Base-by-base conservation (phyloP, 345 rosid genomes). In the Bretschneidera sinensis region DNA sequence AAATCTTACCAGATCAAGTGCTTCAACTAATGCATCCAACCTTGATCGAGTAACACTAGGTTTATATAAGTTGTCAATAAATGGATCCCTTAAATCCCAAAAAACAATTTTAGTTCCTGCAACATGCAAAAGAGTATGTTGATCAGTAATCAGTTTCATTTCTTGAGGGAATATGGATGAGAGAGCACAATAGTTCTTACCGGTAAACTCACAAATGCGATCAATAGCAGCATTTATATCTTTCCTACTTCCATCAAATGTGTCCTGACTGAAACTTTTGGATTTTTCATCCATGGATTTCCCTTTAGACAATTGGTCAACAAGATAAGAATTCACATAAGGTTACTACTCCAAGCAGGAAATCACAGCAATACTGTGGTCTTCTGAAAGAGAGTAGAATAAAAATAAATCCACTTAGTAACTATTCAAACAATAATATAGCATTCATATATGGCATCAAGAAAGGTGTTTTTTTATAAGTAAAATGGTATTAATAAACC, bases 81-180 rank as follows among this genome's bases (percentile, higher is more conserved):
- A 81, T 43, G 88, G 85, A 66, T 85, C 97, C 83, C 85, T 77
- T 73, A 92, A 71, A 81, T 92, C 97, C 73, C 85, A 92, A 78
- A 92, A 92, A 67, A 92, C 74, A 66, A 89, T 85, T 74, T 89
- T 92, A 51, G 90, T 92, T 67, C 97, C 98, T 89, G 92, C 73
- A 85, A 50, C 31, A 64, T 51, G 35, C 5, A 53, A 34, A 72
- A 68, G 24, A 20, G 59, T 39, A 48, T 45, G 24, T 50, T 34
- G 54, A 70, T 66, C 66, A 72, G 59, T 20, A 21, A 57, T 59
- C 23, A 55, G 31, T 20, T 28, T 57, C 21, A 24, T 59, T 43
- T 68, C 60, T 48, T 35, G 25, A 21, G 63, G 24, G 58, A 45
- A 51, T 20, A 43, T 55, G 19, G 51, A 17, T 6, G 43, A 0